A percentile compares a stretch with the other conserved stretches of the same genome.
These are phyloP conservation scores for Leishmania turanica DNA, from an alignment of 208 protist species.

Conservation along the genomic window DNA sequence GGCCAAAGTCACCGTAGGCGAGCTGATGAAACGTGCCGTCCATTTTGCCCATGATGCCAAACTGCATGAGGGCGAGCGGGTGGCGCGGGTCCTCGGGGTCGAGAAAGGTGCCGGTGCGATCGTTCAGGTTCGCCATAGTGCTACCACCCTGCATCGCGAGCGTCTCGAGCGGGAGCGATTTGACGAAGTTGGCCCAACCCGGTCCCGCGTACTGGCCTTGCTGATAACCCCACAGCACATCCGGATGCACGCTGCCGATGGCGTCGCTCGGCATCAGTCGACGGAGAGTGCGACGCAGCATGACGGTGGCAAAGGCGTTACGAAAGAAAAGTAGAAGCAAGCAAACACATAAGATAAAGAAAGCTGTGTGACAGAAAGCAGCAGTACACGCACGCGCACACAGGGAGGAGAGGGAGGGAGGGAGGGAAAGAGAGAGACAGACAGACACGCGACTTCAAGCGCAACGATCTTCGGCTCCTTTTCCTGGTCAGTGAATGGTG, in stretches of 20 bases:
- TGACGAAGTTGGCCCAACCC: constrained; percentile 77
- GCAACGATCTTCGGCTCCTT: background rate
- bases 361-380: background rate
- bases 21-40: constrained; percentile 78
- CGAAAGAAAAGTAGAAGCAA: background rate
- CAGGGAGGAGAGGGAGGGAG: background rate
- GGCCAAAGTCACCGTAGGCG: constrained; percentile 66
- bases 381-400: background rate
- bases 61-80: constrained; percentile 71
- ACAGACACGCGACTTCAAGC: background rate
- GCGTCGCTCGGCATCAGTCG: constrained; percentile 48
- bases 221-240: constrained; percentile 86
- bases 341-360: background rate
- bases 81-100: constrained; percentile 88
- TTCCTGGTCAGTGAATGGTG: background rate
- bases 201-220: constrained; percentile 81
- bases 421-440: background rate
- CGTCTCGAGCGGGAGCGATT: constrained; percentile 71
- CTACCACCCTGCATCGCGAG: constrained; percentile 78
- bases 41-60: constrained; percentile 53
- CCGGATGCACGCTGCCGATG: constrained; percentile 81
- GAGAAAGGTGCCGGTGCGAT: constrained; percentile 71
- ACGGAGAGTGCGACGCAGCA: constrained; percentile 68
- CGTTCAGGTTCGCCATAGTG: constrained; percentile 79
- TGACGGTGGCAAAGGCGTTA: constrained; percentile 10